phyloP scores from a whole-genome alignment of 306 rosid genomes.

The Corylus avellana region DNA sequence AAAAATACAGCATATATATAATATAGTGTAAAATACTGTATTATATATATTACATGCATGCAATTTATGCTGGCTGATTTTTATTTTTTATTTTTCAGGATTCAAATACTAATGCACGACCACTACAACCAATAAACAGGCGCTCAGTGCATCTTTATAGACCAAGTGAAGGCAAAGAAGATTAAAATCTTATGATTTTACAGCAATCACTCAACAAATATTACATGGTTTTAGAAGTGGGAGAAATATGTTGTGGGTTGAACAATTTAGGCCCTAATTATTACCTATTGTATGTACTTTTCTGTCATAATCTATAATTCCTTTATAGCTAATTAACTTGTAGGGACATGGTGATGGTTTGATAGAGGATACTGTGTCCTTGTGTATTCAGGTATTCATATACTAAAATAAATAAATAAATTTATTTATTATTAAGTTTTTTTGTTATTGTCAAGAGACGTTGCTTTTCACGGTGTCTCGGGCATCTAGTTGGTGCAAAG shows the following conservation, averaged over 20 bases:
- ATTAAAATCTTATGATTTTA: constrained; percentile 19
- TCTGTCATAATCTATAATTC: neutral
- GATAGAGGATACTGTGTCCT: neutral
- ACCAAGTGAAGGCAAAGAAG: constrained; percentile 18
- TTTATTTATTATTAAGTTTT: no score
- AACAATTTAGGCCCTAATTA: no score
- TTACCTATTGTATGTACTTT: neutral
- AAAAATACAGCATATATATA: no score
- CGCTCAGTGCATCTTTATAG: constrained; percentile 43
- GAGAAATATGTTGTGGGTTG: no score
- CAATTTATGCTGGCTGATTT: no score
- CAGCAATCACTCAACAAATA: neutral
- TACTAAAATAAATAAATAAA: no score
- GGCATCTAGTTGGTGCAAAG: no score
- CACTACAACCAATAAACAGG: constrained; percentile 52
- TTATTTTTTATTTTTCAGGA: constrained; percentile 42
- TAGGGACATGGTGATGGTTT: neutral
- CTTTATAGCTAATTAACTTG: neutral
- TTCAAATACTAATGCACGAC: constrained; percentile 62
- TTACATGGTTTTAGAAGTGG: no score
- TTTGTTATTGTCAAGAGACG: no score
- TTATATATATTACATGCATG: no score
- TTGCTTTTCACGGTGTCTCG: no score
- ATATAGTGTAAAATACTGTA: no score
- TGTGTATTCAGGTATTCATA: neutral